Evolutionary conservation across 257 asterid species (phyloP).

Genomic region (Solanum rostratum): DNA sequence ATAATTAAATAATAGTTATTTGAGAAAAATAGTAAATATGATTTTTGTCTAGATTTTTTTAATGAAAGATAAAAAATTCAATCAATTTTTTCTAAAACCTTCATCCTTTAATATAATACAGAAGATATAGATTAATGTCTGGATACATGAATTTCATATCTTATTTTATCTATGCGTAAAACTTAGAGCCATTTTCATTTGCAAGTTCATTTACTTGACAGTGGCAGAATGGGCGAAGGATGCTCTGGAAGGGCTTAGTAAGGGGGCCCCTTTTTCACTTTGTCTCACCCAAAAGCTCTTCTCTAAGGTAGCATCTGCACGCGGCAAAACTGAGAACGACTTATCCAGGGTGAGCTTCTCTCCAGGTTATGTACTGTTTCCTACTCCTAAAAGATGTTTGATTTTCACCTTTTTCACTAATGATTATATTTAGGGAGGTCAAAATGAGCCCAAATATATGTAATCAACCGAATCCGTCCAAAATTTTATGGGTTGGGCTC

Average conservation of each 20-base stretch:
- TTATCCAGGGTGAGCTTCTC: constrained; percentile 47
- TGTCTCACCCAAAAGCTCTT: constrained; percentile 67
- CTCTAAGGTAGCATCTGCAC: constrained; percentile 71
- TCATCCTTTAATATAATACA: background rate
- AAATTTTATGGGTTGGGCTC: too few species aligned
- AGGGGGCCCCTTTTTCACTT: constrained; percentile 96
- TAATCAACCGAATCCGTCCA: too few species aligned
- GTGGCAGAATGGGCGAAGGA: constrained; percentile 98
- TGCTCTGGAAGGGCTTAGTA: constrained; percentile 76
- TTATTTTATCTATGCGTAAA: background rate
- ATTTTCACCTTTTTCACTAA: background rate
- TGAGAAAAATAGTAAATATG: background rate
- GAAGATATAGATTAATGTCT: background rate
- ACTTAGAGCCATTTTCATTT: background rate
- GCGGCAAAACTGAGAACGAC: constrained; percentile 32
- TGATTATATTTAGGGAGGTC: background rate
- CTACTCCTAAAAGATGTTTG: background rate
- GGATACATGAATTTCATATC: background rate
- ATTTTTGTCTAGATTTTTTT: background rate
- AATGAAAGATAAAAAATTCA: background rate
- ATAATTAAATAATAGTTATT: background rate
- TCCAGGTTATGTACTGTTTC: background rate
- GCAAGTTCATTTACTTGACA: constrained; percentile 13
- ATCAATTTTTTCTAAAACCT: too few species aligned
- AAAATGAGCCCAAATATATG: too few species aligned